Conservation (phyloP, 2,329 filamentous ascomycete genomes). For the Hypoxylon sp. region DNA sequence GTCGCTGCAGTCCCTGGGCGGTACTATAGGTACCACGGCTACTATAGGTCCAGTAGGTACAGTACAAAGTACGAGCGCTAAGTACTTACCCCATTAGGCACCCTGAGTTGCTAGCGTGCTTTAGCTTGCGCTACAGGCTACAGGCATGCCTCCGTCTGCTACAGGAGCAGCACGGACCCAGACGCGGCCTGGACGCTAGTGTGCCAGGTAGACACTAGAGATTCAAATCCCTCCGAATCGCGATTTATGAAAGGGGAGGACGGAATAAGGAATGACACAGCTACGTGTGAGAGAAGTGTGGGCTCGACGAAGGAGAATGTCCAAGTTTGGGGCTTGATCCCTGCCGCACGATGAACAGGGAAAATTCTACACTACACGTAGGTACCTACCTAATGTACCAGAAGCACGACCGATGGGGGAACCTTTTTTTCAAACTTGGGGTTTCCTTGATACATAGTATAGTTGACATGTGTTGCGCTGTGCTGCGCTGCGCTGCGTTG, state of each 20-base stretch:
- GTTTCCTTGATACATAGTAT: not conserved
- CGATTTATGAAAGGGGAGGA: slow-evolving; percentile 58
- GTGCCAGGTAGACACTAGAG: slow-evolving; percentile 44
- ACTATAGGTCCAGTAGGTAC: not conserved
- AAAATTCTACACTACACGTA: not conserved
- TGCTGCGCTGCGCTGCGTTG: not conserved
- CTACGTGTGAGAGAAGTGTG: slow-evolving; percentile 60
- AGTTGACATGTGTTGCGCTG: slow-evolving; percentile 4
- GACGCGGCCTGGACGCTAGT: slow-evolving; percentile 36
- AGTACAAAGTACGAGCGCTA: slow-evolving; percentile 2
- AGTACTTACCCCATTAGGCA: slow-evolving; percentile 39
- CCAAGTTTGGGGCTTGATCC: slow-evolving; percentile 38
- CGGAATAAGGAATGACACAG: slow-evolving; percentile 58
- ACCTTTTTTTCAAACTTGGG: slow-evolving; percentile 2
- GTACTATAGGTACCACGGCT: not conserved
- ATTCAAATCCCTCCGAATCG: slow-evolving; percentile 42
- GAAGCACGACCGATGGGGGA: not conserved
- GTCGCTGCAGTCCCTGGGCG: not conserved
- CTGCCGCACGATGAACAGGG: slow-evolving; percentile 20
- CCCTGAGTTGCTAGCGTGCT: slow-evolving; percentile 44
- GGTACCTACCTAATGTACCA: not conserved
- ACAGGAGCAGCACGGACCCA: slow-evolving; percentile 39
- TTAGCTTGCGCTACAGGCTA: slow-evolving; percentile 44
- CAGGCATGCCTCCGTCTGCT: slow-evolving; percentile 12
- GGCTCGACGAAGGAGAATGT: slow-evolving; percentile 41